Evolutionary conservation across 805 yeast species (phyloP).

Genomic region (Candida cerambycidarum): DNA sequence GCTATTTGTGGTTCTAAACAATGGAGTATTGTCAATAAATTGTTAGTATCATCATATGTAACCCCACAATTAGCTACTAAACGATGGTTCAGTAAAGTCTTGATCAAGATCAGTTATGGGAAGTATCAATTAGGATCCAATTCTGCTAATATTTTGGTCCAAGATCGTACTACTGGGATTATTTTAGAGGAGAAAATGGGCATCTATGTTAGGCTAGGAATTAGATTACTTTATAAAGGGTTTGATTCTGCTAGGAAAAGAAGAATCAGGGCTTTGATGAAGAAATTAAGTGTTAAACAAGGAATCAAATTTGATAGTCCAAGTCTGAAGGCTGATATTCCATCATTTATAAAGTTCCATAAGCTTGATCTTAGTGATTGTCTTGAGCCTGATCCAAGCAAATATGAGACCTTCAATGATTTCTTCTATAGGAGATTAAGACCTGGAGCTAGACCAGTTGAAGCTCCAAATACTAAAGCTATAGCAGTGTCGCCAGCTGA

Average conservation of each 20-base stretch:
- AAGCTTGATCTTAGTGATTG: slow-evolving; percentile 76
- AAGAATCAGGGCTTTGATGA: slow-evolving; percentile 59
- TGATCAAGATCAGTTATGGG: slow-evolving; percentile 86
- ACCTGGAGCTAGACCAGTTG: slow-evolving; percentile 70
- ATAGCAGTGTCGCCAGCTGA: slow-evolving; percentile 82
- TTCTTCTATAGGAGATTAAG: slow-evolving; percentile 80
- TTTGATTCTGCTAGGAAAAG: slow-evolving; percentile 59
- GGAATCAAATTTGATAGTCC: slow-evolving; percentile 82
- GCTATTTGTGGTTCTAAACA: slow-evolving; percentile 82
- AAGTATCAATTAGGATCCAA: slow-evolving; percentile 72
- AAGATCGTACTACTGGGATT: slow-evolving; percentile 85
- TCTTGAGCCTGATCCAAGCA: slow-evolving; percentile 42
- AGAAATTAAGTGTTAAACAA: slow-evolving; percentile 70
- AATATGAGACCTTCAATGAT: slow-evolving; percentile 76
- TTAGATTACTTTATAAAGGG: slow-evolving; percentile 77
- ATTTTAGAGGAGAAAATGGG: slow-evolving; percentile 94
- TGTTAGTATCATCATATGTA: slow-evolving; percentile 67
- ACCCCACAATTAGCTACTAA: slow-evolving; percentile 80
- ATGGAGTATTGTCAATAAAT: slow-evolving; percentile 66
- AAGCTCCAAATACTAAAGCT: slow-evolving; percentile 48
- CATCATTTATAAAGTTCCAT: slow-evolving; percentile 79
- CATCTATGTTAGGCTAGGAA: slow-evolving; percentile 83
- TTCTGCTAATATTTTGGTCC: slow-evolving; percentile 92
- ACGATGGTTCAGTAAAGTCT: slow-evolving; percentile 82
- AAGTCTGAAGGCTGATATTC: slow-evolving; percentile 62